These are phyloP conservation scores for Hordeum vulgare DNA, from an alignment of 176 grass and related monocot genomes.

Conservation along the genomic window MorexV3_pseudomolecules_assembly NC_058520.1:33971554-33972053, in stretches of 20 bases:
- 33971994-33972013: background rate
- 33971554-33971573: background rate
- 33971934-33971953: too few species aligned
- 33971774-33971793: slow-evolving; percentile 3
- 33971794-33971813: background rate
- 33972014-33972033: background rate
- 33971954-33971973: background rate
- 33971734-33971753: slow-evolving; percentile 8
- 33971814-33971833: background rate
- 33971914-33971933: too few species aligned
- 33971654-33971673: background rate
- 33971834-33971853: background rate
- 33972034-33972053: background rate
- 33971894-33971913: background rate
- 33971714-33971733: slow-evolving; percentile 6
- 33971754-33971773: slow-evolving; percentile 14
- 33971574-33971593: background rate
- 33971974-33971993: background rate
- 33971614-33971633: background rate
- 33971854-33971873: background rate
- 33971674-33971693: background rate
- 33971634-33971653: background rate
- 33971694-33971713: background rate
- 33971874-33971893: background rate
- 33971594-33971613: background rate